Base-by-base conservation (phyloP, 805 yeast species). In the Candida pseudofarinosa region DNA sequence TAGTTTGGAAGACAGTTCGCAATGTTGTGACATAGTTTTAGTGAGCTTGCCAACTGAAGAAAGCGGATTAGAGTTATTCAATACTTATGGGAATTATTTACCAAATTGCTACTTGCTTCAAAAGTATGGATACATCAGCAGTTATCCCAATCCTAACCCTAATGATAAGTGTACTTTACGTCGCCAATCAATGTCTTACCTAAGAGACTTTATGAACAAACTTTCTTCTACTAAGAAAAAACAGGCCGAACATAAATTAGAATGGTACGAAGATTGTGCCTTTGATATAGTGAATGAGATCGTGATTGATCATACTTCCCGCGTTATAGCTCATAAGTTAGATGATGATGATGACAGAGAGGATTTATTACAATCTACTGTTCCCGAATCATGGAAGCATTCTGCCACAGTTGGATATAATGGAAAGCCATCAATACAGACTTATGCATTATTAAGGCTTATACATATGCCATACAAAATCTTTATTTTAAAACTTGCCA, bases 101-200 rank as follows among this genome's bases (percentile, higher is more conserved):
- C 63, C 82, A 13, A 88, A 86, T 51, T 70, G 85, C 0, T 73
- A 77, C 31, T 63, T 90, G 33, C 59, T 89, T 12, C 79, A 89
- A 12, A 74, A 86, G 43, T 90, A 89, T 58, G 97, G 97, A 1
- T 89, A 90, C 58, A 76, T 82, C 7, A 67, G 76, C 31, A 81
- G 81, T 48, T 61, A 64, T 1, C 79, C 81, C 49, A 65, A 68
- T 1, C 44, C 42, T 4, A 67, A 69, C 41, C 54, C 57, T 28
- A 72, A 77, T 52, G 88, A 85, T 50, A 56, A 73, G 2, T 75
- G 85, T 10, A 70, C 79, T 41, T 56, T 87, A n/a, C 80, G 83
- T 1, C 65, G 69, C 1, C 83, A 80, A 49, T 58, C 76, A 42
- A 52, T 69, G 37, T 40, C 42, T 33, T 54, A 67, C 33, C 39